Percentiles rank a stretch among this genome's conserved stretches.
Evolutionary conservation across 2,329 filamentous ascomycete genomes (phyloP).

Genomic region (Coniosporium tulheliwenetii): DNA sequence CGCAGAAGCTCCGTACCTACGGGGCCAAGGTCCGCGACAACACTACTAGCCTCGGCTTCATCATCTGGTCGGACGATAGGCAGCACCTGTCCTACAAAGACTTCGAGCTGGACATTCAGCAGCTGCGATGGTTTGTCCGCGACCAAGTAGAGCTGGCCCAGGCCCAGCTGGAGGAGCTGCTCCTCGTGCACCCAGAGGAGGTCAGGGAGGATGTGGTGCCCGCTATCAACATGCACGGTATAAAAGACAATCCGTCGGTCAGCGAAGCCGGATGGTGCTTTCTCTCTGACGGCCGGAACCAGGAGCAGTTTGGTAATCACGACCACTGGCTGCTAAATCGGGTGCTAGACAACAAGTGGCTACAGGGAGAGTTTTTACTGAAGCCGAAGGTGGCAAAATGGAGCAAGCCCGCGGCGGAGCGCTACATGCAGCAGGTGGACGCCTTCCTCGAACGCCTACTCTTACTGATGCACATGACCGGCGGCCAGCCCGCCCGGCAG

Average conservation of each 20-base stretch:
- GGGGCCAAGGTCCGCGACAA: neutral
- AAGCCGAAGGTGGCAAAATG: neutral
- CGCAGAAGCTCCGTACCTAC: neutral
- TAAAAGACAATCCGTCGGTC: neutral
- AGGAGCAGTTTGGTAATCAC: neutral
- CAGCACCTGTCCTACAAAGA: neutral
- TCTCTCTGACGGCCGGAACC: neutral
- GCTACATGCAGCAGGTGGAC: neutral
- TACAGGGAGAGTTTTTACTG: neutral
- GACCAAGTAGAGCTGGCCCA: neutral
- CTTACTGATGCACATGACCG: slow-evolving; percentile 7
- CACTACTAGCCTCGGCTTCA: no score
- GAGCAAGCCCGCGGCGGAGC: neutral
- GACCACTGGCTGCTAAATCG: neutral
- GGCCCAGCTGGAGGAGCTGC: neutral
- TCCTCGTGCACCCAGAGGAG: neutral
- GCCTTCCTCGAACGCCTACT: slow-evolving; percentile 6
- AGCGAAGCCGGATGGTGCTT: neutral
- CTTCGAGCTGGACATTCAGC: neutral
- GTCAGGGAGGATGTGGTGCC: neutral
- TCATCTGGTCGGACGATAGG: neutral
- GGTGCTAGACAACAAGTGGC: neutral
- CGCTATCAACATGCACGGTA: neutral
- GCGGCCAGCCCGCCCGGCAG: slow-evolving; percentile 6
- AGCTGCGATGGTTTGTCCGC: neutral